phyloP scores from a whole-genome alignment of 1,284 basidiomycete species.

The Cutaneotrichosporon sp. region DNA sequence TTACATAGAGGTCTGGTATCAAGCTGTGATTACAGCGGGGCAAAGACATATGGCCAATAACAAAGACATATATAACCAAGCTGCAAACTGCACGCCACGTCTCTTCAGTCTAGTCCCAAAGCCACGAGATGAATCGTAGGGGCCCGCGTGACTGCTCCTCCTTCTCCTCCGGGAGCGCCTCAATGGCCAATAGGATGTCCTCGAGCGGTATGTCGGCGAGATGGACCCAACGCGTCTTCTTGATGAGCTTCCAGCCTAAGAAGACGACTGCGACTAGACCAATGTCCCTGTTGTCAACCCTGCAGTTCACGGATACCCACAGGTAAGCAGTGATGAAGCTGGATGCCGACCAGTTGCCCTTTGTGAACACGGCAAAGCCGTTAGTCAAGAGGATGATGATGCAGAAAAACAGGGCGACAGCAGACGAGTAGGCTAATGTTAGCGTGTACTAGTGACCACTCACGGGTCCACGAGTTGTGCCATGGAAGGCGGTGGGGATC shows the following conservation, averaged over 20 bases:
- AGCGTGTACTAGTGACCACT: slow-evolving; percentile 6
- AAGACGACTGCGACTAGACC: slow-evolving; percentile 25
- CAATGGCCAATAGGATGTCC: slow-evolving; percentile 25
- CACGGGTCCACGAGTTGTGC: slow-evolving; percentile 34
- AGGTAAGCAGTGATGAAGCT: slow-evolving; percentile 32
- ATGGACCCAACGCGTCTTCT: slow-evolving; percentile 25
- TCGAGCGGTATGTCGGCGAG: slow-evolving; percentile 27
- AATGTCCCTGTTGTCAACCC: slow-evolving; percentile 27
- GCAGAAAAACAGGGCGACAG: slow-evolving; percentile 21
- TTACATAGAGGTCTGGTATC: too few species aligned
- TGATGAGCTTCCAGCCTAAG: slow-evolving; percentile 28
- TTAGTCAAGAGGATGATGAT: slow-evolving; percentile 30
- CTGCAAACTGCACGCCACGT: too few species aligned
- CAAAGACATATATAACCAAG: too few species aligned
- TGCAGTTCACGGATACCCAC: slow-evolving; percentile 8
- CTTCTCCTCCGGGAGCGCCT: slow-evolving; percentile 20
- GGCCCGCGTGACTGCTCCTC: slow-evolving; percentile 13
- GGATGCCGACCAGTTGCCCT: slow-evolving; percentile 25
- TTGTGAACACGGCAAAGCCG: slow-evolving; percentile 30
- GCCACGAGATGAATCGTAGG: slow-evolving; percentile 23
- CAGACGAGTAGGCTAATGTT: slow-evolving; percentile 25
- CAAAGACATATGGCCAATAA: neutral
- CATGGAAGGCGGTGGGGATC: slow-evolving; percentile 25
- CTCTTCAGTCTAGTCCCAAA: slow-evolving; percentile 28
- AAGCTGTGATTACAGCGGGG: neutral